Percentiles rank a stretch among this genome's conserved stretches.
Conservation (phyloP, 352 stramenopile genomes). For the Pythium volutum region DNA sequence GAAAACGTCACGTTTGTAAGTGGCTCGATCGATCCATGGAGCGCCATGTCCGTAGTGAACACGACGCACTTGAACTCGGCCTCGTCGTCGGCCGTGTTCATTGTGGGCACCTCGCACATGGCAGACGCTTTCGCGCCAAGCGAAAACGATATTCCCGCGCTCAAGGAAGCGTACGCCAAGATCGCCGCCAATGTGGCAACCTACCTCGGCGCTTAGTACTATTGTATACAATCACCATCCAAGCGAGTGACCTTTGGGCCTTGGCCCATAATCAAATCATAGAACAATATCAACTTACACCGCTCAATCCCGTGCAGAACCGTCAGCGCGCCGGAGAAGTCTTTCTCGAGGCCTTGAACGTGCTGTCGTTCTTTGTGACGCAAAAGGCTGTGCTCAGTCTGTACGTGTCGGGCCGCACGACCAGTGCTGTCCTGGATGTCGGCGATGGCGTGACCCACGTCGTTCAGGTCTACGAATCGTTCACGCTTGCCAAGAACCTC, state of each 20-base stretch:
- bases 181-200: constrained; percentile 44
- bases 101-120: constrained; percentile 76
- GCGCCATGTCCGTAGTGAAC: constrained; percentile 75
- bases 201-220: constrained; percentile 31
- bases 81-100: constrained; percentile 60
- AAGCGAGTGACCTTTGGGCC: too few species aligned
- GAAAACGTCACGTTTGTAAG: constrained; percentile 78
- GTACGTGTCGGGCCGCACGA: constrained; percentile 86
- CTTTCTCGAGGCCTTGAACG: constrained; percentile 87
- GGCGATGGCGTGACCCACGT: constrained; percentile 85
- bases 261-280: too few species aligned
- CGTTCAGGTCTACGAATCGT: constrained; percentile 85
- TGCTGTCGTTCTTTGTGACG: constrained; percentile 83
- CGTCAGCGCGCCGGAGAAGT: constrained; percentile 75
- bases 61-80: constrained; percentile 48
- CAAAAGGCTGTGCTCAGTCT: constrained; percentile 85
- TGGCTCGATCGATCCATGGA: constrained; percentile 84
- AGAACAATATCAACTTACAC: too few species aligned
- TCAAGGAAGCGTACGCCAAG: constrained; percentile 65
- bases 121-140: constrained; percentile 80
- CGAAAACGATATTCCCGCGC: constrained; percentile 37
- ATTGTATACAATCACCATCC: too few species aligned
- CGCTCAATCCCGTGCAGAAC: constrained; percentile 74
- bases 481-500: constrained; percentile 73
- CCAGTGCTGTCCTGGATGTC: constrained; percentile 87